These are phyloP conservation scores for Ampelocalamus luodianensis DNA, from an alignment of 176 grass and related monocot species.

Conservation along the genomic window DNA sequence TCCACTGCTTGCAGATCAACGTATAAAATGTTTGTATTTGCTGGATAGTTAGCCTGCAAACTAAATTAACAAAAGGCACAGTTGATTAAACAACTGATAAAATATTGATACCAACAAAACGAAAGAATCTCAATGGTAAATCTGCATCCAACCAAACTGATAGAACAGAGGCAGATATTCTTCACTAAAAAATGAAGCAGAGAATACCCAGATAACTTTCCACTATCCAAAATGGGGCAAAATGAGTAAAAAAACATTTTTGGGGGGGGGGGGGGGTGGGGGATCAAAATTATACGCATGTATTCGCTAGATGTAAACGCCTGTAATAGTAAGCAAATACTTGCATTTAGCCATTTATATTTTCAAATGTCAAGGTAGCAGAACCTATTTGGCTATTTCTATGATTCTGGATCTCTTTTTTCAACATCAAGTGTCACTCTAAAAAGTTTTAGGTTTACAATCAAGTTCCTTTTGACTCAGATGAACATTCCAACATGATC, in stretches of 20 bases:
- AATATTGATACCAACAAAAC: background rate
- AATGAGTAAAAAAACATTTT: background rate
- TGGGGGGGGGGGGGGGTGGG: too few species aligned
- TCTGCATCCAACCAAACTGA: constrained; percentile 18
- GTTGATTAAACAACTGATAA: constrained; percentile 40
- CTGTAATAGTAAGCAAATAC: background rate
- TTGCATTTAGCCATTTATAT: background rate
- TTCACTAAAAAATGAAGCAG: background rate
- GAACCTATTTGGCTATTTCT: background rate
- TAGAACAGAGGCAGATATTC: constrained; percentile 29
- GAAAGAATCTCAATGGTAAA: background rate
- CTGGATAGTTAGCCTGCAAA: constrained; percentile 83
- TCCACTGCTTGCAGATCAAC: constrained; percentile 84
- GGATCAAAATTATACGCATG: too few species aligned
- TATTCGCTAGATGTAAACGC: background rate
- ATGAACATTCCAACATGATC: background rate
- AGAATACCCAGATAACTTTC: background rate
- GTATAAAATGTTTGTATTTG: constrained; percentile 99
- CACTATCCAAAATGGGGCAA: background rate
- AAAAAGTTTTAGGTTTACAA: background rate
- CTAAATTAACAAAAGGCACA: constrained; percentile 59
- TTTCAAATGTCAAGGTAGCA: constrained; percentile 15
- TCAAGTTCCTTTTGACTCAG: background rate
- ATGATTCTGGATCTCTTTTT: background rate
- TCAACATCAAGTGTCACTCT: background rate